A percentile compares a stretch with the other conserved stretches of the same genome.
Conservation (phyloP, 805 yeast genomes). For the Metschnikowia lachancei region DNA sequence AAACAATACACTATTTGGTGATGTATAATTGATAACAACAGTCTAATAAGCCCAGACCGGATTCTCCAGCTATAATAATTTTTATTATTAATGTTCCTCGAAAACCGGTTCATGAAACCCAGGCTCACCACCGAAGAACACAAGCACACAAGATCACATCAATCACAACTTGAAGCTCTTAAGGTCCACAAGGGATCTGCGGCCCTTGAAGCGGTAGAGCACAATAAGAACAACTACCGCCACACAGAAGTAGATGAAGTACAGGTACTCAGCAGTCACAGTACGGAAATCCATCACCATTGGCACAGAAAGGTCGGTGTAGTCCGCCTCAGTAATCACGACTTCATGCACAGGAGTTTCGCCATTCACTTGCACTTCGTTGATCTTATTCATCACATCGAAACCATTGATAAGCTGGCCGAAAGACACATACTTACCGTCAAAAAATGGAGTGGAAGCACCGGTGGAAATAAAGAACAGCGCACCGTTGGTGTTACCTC, state of each 20-base stretch:
- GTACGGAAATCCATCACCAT: constrained; percentile 4
- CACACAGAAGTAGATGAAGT: constrained; percentile 12
- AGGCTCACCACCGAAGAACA: too few relatives aligned
- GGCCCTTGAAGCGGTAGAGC: constrained; percentile 11
- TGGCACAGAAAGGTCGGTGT: constrained; percentile 6
- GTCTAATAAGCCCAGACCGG: too few relatives aligned
- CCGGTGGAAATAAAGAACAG: constrained; percentile 26
- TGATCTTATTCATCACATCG: constrained; percentile 16
- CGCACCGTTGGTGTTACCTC: constrained; percentile 25
- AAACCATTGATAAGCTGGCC: constrained; percentile 29
- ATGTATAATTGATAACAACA: too few relatives aligned
- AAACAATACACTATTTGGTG: too few relatives aligned
- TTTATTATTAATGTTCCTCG: too few relatives aligned
- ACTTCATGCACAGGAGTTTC: constrained; percentile 11
- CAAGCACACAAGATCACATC: not conserved
- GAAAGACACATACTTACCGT: constrained; percentile 28
- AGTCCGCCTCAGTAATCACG: constrained; percentile 7
- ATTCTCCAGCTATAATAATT: too few relatives aligned
- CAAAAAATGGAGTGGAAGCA: constrained; percentile 16
- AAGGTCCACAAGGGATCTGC: constrained; percentile 15
- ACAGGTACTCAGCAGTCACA: constrained; percentile 14
- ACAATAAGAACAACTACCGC: constrained; percentile 4
- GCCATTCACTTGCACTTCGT: constrained; percentile 9
- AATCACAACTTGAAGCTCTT: constrained; percentile 15
- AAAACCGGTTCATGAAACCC: too few relatives aligned